phyloP scores from a whole-genome alignment of 2,329 filamentous ascomycete species.

The Alternaria gaisen region DNA sequence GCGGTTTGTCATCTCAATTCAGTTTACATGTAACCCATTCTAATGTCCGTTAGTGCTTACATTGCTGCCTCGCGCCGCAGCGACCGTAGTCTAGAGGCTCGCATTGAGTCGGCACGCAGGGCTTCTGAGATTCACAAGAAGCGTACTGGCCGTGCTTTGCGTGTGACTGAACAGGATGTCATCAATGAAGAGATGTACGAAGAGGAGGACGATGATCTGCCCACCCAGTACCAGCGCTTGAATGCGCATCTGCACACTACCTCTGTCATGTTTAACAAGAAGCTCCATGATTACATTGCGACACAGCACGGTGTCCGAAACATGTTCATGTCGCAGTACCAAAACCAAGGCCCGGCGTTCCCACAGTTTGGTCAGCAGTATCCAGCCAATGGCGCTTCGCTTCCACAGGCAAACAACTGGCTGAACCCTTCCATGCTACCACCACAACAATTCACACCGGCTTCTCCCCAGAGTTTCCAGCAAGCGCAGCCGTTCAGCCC shows the following conservation, averaged over 20 bases:
- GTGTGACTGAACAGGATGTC: slow-evolving; percentile 86
- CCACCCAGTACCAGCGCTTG: slow-evolving; percentile 71
- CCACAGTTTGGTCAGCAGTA: slow-evolving; percentile 29
- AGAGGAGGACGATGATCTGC: slow-evolving; percentile 85
- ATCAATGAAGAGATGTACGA: slow-evolving; percentile 96
- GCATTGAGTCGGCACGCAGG: slow-evolving; percentile 84
- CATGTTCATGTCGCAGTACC: slow-evolving; percentile 48
- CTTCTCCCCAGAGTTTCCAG: slow-evolving; percentile 35
- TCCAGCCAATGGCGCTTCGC: slow-evolving; percentile 31
- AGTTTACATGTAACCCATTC: background rate
- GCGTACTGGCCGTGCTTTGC: slow-evolving; percentile 82
- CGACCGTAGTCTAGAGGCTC: slow-evolving; percentile 86
- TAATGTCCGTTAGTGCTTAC: slow-evolving; percentile 70
- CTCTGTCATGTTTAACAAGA: slow-evolving; percentile 68
- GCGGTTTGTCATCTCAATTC: slow-evolving; percentile 53
- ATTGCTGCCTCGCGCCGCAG: slow-evolving; percentile 89
- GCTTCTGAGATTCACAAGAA: slow-evolving; percentile 92
- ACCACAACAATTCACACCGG: slow-evolving; percentile 44
- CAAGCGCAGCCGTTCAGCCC: slow-evolving; percentile 31
- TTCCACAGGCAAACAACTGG: slow-evolving; percentile 36
- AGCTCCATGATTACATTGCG: slow-evolving; percentile 67
- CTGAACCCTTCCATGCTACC: slow-evolving; percentile 46
- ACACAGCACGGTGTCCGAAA: slow-evolving; percentile 66
- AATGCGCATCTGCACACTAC: slow-evolving; percentile 69
- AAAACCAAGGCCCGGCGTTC: slow-evolving; percentile 24